Conservation (phyloP, 331 rosid genomes). For the Erythrophleum ivorense region DNA sequence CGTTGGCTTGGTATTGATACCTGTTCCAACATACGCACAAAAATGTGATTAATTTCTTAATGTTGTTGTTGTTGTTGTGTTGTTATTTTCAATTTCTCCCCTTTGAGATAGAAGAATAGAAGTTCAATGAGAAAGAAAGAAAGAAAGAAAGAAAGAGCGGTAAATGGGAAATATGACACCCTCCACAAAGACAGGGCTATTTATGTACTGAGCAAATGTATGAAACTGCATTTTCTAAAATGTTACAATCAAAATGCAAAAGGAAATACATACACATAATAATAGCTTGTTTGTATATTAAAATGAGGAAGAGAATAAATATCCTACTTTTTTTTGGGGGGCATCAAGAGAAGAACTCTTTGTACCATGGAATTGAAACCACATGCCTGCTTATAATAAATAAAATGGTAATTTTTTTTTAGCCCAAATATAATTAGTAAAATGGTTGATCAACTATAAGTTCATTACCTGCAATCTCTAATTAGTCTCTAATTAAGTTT, state of each 20-base stretch:
- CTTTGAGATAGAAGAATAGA: conserved; percentile 3
- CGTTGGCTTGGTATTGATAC: conserved; percentile 99
- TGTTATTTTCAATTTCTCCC: not conserved
- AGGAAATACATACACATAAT: not conserved
- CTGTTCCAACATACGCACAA: conserved; percentile 51
- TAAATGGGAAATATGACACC: not conserved
- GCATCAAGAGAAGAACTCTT: not conserved
- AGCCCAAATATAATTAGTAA: not conserved
- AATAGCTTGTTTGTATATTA: not conserved
- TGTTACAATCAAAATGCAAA: not conserved
- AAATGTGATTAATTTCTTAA: conserved; percentile 13
- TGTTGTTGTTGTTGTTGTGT: not conserved
- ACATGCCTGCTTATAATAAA: not conserved
- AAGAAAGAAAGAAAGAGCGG: not conserved
- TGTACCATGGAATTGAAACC: not conserved
- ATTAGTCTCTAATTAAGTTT: not conserved
- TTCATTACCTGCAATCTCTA: conserved; percentile 1
- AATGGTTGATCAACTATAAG: not conserved
- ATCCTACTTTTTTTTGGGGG: not conserved
- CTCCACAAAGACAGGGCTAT: not conserved
- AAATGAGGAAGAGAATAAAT: conserved; percentile 5
- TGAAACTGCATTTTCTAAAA: not conserved
- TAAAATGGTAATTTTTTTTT: not conserved
- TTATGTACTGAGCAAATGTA: not conserved
- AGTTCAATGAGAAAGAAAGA: not conserved